phyloP scores from a whole-genome alignment of 73 alveolate species.

The Halteria grandinella region DNA sequence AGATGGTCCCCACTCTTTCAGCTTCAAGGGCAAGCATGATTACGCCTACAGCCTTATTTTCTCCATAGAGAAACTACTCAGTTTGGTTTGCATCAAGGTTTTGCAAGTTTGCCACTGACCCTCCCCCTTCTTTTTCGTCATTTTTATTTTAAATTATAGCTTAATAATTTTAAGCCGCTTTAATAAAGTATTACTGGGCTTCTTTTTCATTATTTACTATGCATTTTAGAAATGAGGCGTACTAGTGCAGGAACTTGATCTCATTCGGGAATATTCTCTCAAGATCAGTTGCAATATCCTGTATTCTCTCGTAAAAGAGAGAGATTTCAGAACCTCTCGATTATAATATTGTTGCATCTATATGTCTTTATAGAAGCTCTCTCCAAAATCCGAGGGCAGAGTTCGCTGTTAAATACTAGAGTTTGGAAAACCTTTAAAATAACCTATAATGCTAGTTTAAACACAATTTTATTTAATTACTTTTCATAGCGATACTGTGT shows the following conservation, averaged over 20 bases:
- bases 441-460: no score
- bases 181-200: slow-evolving; percentile 22
- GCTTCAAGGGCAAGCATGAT: slow-evolving; percentile 27
- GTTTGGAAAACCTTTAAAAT: neutral
- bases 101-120: neutral
- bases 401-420: slow-evolving; percentile 20
- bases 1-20: slow-evolving; percentile 12
- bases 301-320: neutral
- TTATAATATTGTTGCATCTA: slow-evolving; percentile 8
- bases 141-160: no score
- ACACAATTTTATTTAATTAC: no score
- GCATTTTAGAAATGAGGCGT: slow-evolving; percentile 22
- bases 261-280: slow-evolving; percentile 14
- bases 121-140: no score
- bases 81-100: neutral
- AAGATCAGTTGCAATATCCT: neutral
- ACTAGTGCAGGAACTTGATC: slow-evolving; percentile 19
- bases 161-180: slow-evolving; percentile 14
- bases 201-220: slow-evolving; percentile 39
- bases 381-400: slow-evolving; percentile 43
- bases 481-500: slow-evolving; percentile 17
- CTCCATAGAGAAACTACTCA: slow-evolving; percentile 51
- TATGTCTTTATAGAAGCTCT: slow-evolving; percentile 21
- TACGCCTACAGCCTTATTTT: slow-evolving; percentile 30
- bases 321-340: slow-evolving; percentile 29